phyloP scores from a whole-genome alignment of 306 rosid species.

The Acacia crassicarpa region DNA sequence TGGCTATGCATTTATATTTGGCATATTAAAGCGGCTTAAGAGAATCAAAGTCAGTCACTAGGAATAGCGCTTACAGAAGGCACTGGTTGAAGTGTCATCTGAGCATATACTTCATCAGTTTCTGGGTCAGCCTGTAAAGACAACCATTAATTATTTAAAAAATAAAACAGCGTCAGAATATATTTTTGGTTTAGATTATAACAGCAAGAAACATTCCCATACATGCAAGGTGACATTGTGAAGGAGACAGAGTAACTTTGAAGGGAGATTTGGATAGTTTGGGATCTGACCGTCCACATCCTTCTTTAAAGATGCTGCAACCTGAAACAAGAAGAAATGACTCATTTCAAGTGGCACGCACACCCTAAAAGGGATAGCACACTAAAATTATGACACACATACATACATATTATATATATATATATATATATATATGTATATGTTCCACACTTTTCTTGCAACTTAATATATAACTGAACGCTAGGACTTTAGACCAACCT shows the following conservation, averaged over 20 bases:
- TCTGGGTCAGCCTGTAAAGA: conserved; percentile 83
- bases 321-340: conserved; percentile 52
- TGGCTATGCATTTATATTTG: neutral
- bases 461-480: neutral
- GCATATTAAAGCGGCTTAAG: neutral
- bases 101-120: conserved; percentile 93
- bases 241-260: conserved; percentile 80
- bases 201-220: conserved; percentile 5
- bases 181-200: neutral
- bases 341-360: neutral
- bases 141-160: neutral
- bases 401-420: neutral
- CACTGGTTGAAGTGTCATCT: conserved; percentile 90
- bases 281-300: conserved; percentile 81
- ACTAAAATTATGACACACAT: neutral
- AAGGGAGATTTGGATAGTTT: conserved; percentile 80
- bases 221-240: conserved; percentile 89
- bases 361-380: neutral
- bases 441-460: neutral
- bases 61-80: conserved; percentile 58
- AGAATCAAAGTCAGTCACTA: neutral
- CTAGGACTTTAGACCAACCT: neutral
- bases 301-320: conserved; percentile 87
- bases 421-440: too few species aligned
- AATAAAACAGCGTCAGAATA: neutral